Evolutionary conservation across 306 rosid species (phyloP), one percentile per base, ranked within the genome.

Genomic region (Delonix regia): DNA sequence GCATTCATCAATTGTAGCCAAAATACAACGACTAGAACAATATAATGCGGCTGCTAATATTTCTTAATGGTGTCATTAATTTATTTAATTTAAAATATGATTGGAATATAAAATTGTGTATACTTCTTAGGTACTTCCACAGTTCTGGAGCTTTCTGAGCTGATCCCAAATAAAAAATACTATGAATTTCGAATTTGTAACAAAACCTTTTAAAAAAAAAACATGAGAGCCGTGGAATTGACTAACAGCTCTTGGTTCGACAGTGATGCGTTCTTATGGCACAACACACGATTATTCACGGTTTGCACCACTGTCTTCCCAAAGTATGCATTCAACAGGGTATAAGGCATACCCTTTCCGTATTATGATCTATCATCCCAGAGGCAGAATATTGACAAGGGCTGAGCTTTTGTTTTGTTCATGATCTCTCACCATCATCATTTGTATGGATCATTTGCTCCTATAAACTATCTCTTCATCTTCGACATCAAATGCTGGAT

Each of bases 401-500:
- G 62, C 63, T 10, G 12, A 28, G 0, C 34, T 36, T 51, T 12
- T 16, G 65, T 62, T 61, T 6, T n/a, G 33, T 25, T 28, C 41
- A 75, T 42, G 49, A 73, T 16, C 15, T 16, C 33, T 55, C 53
- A 42, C 65, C 15, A 25, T 22, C 48, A 36, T 24, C 10, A 55
- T 14, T 59, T 22, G 44, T 30, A 48, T 30, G 36, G 48, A 52
- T 88, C 89, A 86, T 74, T 86, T 91, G 83, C 85, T 84, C 77
- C 84, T 85, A 75, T 89, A 87, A 74, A 87, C 91, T 55, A 87
- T 79, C 76, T 91, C 91, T 28, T 89, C 91, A 9, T 87, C 96
- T 11, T 89, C 91, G 52, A 89, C 91, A 71, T 87, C 96, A 71
- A 84, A 91, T 62, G 91, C 96, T 61, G 96, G 93, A 84, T 85